Conservation (phyloP, 2,329 filamentous ascomycete species). For the Trichoderma atroviride region DNA sequence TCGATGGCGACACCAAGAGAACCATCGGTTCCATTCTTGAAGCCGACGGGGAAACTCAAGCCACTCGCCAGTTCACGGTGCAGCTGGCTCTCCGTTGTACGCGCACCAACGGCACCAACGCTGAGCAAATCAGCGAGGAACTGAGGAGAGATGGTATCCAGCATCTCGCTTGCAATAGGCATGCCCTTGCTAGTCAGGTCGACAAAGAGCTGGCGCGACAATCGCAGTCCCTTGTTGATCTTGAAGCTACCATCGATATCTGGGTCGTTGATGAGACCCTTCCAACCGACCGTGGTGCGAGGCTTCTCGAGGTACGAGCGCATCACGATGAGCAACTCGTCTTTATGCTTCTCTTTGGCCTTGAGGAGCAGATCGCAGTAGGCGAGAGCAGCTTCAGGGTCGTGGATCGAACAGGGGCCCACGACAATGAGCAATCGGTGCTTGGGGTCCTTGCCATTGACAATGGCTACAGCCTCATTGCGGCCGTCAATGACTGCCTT, state of each 20-base stretch:
- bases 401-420: conserved; percentile 96
- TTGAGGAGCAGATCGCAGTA: conserved; percentile 85
- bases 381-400: conserved; percentile 84
- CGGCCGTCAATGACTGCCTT: conserved; percentile 63
- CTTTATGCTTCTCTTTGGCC: conserved; percentile 83
- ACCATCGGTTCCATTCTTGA: conserved; percentile 99
- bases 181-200: conserved; percentile 90
- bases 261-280: conserved; percentile 97
- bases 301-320: conserved; percentile 98
- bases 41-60: conserved; percentile 94
- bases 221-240: conserved; percentile 94
- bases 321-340: conserved; percentile 95
- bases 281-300: conserved; percentile 97
- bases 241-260: conserved; percentile 98
- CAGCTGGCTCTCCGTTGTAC: conserved; percentile 93
- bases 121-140: conserved; percentile 92
- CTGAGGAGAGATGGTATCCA: conserved; percentile 97
- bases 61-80: conserved; percentile 94
- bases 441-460: conserved; percentile 67
- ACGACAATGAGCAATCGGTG: conserved; percentile 72
- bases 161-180: conserved; percentile 96
- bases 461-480: conserved; percentile 67
- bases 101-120: conserved; percentile 90
- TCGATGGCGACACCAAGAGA: conserved; percentile 88
- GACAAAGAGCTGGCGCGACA: conserved; percentile 87